A percentile compares a stretch with the other conserved stretches of the same genome.
Evolutionary conservation across 495 filamentous ascomycete genomes (phyloP).

Genomic region (Neurospora tetrasperma): DNA sequence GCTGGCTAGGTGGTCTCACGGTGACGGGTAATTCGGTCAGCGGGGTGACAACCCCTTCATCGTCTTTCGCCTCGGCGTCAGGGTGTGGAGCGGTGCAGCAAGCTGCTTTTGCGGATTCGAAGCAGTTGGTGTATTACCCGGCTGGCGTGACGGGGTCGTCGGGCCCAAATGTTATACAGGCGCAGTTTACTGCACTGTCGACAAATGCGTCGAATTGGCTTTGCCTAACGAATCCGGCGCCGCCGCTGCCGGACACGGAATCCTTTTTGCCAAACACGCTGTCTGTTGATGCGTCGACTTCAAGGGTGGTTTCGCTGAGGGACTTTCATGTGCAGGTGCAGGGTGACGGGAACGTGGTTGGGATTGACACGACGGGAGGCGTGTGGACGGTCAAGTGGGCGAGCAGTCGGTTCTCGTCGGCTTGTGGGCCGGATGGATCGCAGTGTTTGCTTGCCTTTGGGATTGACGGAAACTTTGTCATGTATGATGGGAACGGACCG

Average conservation of each 20-base stretch:
- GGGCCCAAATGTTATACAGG: neutral
- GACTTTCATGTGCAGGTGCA: conserved; percentile 11
- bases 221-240: conserved; percentile 6
- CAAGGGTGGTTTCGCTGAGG: neutral
- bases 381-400: conserved; percentile 11
- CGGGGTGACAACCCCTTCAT: neutral
- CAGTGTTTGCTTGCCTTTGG: conserved; percentile 1
- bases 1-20: conserved; percentile 8
- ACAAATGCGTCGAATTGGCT: conserved; percentile 11
- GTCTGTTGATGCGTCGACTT: neutral
- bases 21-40: conserved; percentile 8
- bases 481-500: conserved; percentile 3
- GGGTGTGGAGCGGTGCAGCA: conserved; percentile 2
- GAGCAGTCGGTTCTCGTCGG: neutral
- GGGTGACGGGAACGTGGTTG: conserved; percentile 12
- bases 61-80: neutral
- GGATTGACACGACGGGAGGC: conserved; percentile 8
- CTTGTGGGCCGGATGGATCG: conserved; percentile 5
- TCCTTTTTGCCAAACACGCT: conserved; percentile 2
- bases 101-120: neutral
- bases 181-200: conserved; percentile 2
- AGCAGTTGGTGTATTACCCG: conserved; percentile 7
- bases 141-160: conserved; percentile 3
- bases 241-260: neutral
- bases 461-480: conserved; percentile 1